These are phyloP conservation scores for Hura crepitans DNA, from an alignment of 441 rosid genomes.

Conservation along the genomic window DNA sequence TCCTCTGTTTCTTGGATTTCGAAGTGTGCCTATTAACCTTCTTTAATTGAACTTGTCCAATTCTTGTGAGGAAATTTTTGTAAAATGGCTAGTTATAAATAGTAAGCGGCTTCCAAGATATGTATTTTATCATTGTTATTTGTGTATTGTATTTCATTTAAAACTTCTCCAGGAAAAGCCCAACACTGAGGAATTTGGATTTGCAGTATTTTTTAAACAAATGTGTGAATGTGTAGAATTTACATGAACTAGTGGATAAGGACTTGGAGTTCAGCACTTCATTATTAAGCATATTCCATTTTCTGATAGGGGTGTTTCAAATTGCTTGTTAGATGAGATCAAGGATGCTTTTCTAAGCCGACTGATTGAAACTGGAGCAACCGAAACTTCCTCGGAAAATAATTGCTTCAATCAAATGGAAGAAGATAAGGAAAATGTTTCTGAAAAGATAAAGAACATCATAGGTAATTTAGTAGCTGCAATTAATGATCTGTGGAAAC, in stretches of 20 bases:
- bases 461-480: slow-evolving; percentile 46
- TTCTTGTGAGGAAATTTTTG: no score
- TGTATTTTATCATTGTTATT: no score
- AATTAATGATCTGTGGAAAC: slow-evolving; percentile 49
- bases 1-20: neutral
- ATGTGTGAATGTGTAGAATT: neutral
- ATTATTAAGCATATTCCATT: slow-evolving; percentile 21
- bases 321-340: slow-evolving; percentile 46
- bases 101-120: no score
- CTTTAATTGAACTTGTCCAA: no score
- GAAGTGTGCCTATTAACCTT: neutral
- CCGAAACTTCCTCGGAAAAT: slow-evolving; percentile 64
- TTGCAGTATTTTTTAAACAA: neutral
- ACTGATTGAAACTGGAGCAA: slow-evolving; percentile 76
- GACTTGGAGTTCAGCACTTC: neutral
- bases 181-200: neutral
- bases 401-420: slow-evolving; percentile 40
- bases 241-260: neutral
- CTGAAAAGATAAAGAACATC: slow-evolving; percentile 44
- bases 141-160: no score
- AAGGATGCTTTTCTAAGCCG: slow-evolving; percentile 65
- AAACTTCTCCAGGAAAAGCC: neutral
- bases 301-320: slow-evolving; percentile 29
- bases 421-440: slow-evolving; percentile 36
- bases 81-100: no score